These are phyloP conservation scores for Hemisphaericaspora xylanilytica DNA, from an alignment of 1,139 yeast genomes.

Conservation along the genomic window DNA sequence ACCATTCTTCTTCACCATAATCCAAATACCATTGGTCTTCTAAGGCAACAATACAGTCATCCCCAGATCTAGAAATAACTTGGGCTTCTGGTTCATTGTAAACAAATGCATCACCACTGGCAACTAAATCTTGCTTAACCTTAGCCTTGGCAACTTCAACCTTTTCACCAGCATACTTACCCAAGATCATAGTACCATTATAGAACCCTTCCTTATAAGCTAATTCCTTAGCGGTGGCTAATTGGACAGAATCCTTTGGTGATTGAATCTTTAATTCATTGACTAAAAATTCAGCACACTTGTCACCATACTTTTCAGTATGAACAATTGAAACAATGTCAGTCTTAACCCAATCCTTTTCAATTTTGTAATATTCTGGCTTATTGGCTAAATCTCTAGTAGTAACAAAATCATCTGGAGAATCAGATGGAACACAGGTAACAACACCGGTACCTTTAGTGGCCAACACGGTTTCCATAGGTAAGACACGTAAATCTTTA, in stretches of 20 bases:
- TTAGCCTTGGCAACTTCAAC: constrained; percentile 90
- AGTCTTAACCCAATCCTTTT: constrained; percentile 81
- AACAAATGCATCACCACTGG: constrained; percentile 75
- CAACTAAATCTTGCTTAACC: constrained; percentile 79
- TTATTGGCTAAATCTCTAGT: constrained; percentile 80
- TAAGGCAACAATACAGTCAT: constrained; percentile 91
- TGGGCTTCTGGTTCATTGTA: constrained; percentile 92
- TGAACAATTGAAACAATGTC: constrained; percentile 72
- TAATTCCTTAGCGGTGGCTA: constrained; percentile 88
- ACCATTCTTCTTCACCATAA: constrained; percentile 96
- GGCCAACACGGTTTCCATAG: constrained; percentile 96
- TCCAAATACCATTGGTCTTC: constrained; percentile 99
- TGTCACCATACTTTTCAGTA: constrained; percentile 85
- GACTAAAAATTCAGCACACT: constrained; percentile 82
- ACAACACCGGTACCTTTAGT: constrained; percentile 98
- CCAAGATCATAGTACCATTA: constrained; percentile 78
- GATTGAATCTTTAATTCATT: constrained; percentile 89
- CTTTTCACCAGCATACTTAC: constrained; percentile 82
- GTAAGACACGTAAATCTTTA: constrained; percentile 76
- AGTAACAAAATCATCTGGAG: constrained; percentile 95
- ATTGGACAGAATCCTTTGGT: constrained; percentile 84
- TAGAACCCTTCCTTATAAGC: constrained; percentile 98
- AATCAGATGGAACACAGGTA: constrained; percentile 97
- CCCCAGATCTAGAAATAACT: constrained; percentile 94
- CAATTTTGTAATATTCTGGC: constrained; percentile 85